Base-by-base conservation (phyloP, 345 rosid genomes). In the Adansonia digitata region DNA sequence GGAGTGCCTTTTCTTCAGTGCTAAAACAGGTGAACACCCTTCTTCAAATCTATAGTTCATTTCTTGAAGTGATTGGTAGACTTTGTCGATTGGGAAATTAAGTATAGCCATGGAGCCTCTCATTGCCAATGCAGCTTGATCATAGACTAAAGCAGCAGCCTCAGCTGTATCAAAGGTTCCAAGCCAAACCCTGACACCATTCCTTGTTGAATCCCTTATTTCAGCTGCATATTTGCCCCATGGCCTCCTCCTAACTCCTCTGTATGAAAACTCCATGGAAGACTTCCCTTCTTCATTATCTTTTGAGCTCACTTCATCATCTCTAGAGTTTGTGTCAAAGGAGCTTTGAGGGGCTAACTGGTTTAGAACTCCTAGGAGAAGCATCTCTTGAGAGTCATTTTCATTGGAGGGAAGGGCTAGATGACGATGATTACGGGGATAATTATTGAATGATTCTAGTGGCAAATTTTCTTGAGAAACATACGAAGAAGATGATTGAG, bases 181-280 rank as follows among this genome's bases (percentile, higher is more conserved):
- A 3, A 89, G 35, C 91, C 93, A 89, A 17, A 89, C 93, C 40
- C 93, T 61, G 37, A 82, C 87, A 0, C 91, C 90, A 11, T 86
- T 86, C 75, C 91, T 83, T 0, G 93, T 89, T 6, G 93, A 89
- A 53, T 89, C 93, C 56, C 93, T 75, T 51, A 89, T 89, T 78
- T 89, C 93, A 1, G 93, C 93, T 0, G 93, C 93, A 31, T 72
- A 89, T 65, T 89, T 89, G 2, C 90, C 93, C 93, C 91, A 89
- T 0, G 94, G 91, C 65, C 94, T 79, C 81, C 64, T 67, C 81
- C 94, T 76, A 2, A 89, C 94, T 1, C 94, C 91, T 56, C 94
- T 71, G 51, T 81, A 89, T 5, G 85, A 67, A 13, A 78, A 45
- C 74, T 82, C 86, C 31, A 65, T 75, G 1, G 10, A 6, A 0